Base-by-base conservation (phyloP, 163 green algal species). In the Chlamydomonas reinhardtii region DNA sequence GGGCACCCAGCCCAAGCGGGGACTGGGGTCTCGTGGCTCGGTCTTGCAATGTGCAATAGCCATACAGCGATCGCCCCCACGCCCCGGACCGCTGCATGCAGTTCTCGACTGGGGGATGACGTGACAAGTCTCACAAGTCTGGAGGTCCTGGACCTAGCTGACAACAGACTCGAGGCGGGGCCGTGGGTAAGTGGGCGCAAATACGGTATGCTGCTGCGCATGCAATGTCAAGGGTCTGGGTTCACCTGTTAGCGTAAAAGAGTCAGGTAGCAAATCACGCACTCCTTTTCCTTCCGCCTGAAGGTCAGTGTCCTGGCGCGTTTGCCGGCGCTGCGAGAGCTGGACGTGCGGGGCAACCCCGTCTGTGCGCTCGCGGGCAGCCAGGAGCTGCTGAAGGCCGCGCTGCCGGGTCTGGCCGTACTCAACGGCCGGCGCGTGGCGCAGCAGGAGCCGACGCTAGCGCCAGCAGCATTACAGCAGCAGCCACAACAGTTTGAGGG, bases 291-390 rank as follows among this genome's bases (percentile, higher is more conserved):
- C 17, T 66, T 3, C 61, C 37, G 20, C 56, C 19, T 56, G 39
- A 43, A 75, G 76, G 39, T 85, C 8, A 25, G 39, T 35, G 8
- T 62, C 2, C 35, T 86, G 56, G 34, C 70, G 0, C 29, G 17
- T 8, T 29, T 86, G 70, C 70, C 80, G 6, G 54, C 34, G 0
- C 56, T 86, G 25, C 22, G 16, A n/a, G 80, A 86, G 4, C 56
- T 86, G 54, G 80, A 86, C 56, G 4, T 86, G 5, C 34, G 56
- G 17, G 80, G 70, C 32, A 86, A 86, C 54, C 80, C 80, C 2
- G 80, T 86, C 3, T 79, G 80, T 15, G 16, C 65, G 0, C 69
- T 80, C 9, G 52, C 54, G 34, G 80, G 80, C 70, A 79, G 69
- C 35, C 25, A 73, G 15, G 54, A 74, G 27, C 34, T 79, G 70